These are phyloP conservation scores for Rhizophagus clarus DNA, from an alignment of 192 early-diverging fungal genomes.

Conservation along the genomic window DNA sequence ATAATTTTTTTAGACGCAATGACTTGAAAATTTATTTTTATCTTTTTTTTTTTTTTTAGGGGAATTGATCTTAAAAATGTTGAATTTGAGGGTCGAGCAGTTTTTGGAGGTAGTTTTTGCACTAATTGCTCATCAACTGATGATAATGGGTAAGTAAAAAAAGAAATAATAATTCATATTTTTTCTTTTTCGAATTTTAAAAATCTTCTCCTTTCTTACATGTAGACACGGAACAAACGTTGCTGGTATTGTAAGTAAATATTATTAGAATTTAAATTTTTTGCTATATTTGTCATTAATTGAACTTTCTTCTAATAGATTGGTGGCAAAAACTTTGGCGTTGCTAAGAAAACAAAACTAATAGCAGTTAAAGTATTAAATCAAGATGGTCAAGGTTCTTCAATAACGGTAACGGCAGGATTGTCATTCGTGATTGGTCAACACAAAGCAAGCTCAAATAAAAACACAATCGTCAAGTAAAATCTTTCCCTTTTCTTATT, in stretches of 20 bases:
- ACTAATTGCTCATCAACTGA: slow-evolving; percentile 45
- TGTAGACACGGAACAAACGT: slow-evolving; percentile 75
- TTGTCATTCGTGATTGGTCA: slow-evolving; percentile 49
- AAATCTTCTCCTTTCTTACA: no score
- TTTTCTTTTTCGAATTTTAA: not conserved
- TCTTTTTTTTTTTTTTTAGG: slow-evolving; percentile 36
- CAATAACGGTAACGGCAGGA: slow-evolving; percentile 59
- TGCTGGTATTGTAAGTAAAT: slow-evolving; percentile 64
- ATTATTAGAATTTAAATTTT: not conserved
- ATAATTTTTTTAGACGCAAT: no score
- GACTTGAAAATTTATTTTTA: not conserved
- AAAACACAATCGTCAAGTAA: slow-evolving; percentile 30
- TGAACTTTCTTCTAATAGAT: slow-evolving; percentile 32
- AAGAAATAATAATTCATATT: not conserved
- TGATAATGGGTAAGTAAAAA: slow-evolving; percentile 46
- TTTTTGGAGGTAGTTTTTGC: slow-evolving; percentile 54
- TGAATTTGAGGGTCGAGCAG: slow-evolving; percentile 79
- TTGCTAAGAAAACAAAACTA: slow-evolving; percentile 59
- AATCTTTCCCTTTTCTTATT: not conserved
- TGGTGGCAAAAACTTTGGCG: slow-evolving; percentile 61
- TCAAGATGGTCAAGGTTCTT: slow-evolving; percentile 48
- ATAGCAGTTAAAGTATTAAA: slow-evolving; percentile 63
- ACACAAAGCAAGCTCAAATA: not conserved
- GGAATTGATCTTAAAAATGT: slow-evolving; percentile 59
- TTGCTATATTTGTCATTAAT: not conserved